Conservation (phyloP, 2,329 filamentous ascomycete genomes). For the Colletotrichum eremochloae region DNA sequence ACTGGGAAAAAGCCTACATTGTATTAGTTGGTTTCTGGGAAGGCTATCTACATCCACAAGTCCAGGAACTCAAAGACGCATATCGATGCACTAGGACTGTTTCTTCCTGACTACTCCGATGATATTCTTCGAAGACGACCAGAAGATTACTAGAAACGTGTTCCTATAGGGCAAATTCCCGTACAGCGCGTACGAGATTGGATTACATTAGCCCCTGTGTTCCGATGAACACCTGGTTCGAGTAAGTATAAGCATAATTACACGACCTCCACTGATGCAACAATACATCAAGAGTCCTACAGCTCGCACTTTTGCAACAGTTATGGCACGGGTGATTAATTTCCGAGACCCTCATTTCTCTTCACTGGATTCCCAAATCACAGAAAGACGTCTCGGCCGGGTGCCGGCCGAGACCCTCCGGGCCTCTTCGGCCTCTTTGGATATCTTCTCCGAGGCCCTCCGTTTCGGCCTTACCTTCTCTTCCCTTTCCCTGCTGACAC, state of each 20-base stretch:
- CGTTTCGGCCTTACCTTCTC: not conserved
- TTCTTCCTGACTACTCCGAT: too few relatives aligned
- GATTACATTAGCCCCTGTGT: not conserved
- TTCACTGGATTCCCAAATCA: not conserved
- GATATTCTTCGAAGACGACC: too few relatives aligned
- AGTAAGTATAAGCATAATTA: not conserved
- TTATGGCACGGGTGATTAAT: too few relatives aligned
- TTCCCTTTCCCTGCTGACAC: not conserved
- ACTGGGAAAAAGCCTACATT: not conserved
- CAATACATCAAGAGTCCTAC: accelerated
- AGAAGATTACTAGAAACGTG: too few relatives aligned
- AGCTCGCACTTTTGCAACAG: not conserved
- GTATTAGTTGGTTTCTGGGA: not conserved
- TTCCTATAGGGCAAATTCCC: not conserved
- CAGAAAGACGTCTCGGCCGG: constrained; percentile 1
- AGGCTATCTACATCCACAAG: not conserved
- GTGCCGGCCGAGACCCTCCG: not conserved
- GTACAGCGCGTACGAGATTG: not conserved
- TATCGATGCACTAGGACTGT: not conserved
- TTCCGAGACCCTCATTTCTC: not conserved
- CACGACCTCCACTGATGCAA: too few relatives aligned
- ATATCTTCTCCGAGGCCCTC: not conserved
- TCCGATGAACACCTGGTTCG: not conserved
- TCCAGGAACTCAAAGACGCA: not conserved
- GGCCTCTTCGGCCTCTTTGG: too few relatives aligned